Base-by-base conservation (phyloP, 495 filamentous ascomycete species). In the Aspergillus homomorphus region DNA sequence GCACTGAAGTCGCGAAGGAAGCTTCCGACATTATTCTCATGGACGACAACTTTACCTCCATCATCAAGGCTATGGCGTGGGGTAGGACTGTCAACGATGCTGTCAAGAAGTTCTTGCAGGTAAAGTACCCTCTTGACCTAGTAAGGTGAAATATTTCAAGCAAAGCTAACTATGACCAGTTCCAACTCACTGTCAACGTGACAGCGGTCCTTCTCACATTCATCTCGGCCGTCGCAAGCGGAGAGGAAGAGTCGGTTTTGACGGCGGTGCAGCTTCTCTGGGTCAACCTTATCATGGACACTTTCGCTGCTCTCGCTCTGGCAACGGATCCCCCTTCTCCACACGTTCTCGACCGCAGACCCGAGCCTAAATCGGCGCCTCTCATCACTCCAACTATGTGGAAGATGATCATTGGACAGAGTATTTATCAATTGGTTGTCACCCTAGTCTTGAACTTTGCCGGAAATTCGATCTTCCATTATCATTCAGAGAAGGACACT, bases 271-370 rank as follows among this genome's bases (percentile, higher is more conserved):
- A 96, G 68, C 81, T 96, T 46, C 81, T 96, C 23, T 96, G 91
- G 91, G 88, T 96, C 43, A 95, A 96, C 68, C 74, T 96, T 45
- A 94, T 96, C 68, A 94, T 95, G 90, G 91, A 96, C 65, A 94
- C 91, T n/a, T 90, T 96, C 64, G 91, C 90, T 4, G 91, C 91
- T n/a, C 83, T 96, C 51, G 91, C 91, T n/a, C 77, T 95, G 55
- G 91, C 91, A 16, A 95, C 91, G 1, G 91, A 96, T 69, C 86
- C 88, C 6, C 90, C 91, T 3, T 83, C 86, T 7, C 75, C 80
- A 10, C 80, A 77, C 33, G 82, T 95, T 51, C 79, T 96, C 19
- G 69, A 91, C 62, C 87, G 91, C 19, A 80, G 84, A 58, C 91
- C 91, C 0, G 87, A 92, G 63, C 83, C 84, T 4, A 92, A 91